Base-by-base conservation (phyloP, 1,284 basidiomycete species). In the Puccinia triticina region DNA sequence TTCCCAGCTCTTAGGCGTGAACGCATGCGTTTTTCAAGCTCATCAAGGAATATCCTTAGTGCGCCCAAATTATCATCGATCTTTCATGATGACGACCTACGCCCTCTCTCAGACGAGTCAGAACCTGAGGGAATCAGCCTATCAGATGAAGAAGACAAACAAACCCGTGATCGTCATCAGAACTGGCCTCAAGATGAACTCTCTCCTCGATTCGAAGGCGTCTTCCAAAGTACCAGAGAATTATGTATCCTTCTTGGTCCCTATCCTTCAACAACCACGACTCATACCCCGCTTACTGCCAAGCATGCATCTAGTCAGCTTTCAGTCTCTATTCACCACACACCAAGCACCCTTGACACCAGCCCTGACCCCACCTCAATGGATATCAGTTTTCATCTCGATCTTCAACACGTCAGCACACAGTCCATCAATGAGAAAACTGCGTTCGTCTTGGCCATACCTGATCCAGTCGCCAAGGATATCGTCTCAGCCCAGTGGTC, bases 161-260 rank as follows among this genome's bases (percentile, higher is more conserved):
- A 40, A n/a, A 57, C 69, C 40, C 43, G 43, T 29, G 29, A 32
- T 21, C 34, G 37, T 64, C 26, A n/a, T 55, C 14, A 12, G 32
- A 1, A 81, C 46, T 81, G 79, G 79, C 29, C 43, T 74, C 53
- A 81, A 53, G 57, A 81, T 66, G 71, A 81, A 74, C n/a, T n/a
- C 29, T 74, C 69, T 26, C 34, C 67, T 46, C 79, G 71, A 10
- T 48, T 73, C 34, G 79, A 81, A 66, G 79, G 79, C 34, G 79
- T 81, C 57, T 81, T 81, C 53, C 79, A 81, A 66, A 81, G 79
- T 53, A 81, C 79, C 12, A 48, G 64, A 1, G 79, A 81, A 64
- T 26, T 81, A 3, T 66, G 50, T 37, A 61, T 81, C 40, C 40
- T 72, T 21, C 57, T 81, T 21, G 61, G 55, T 53, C 40, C 55